These are phyloP conservation scores for Kluyveromyces marxianus DNA, from an alignment of 1,139 yeast genomes.

Conservation along the genomic window DNA sequence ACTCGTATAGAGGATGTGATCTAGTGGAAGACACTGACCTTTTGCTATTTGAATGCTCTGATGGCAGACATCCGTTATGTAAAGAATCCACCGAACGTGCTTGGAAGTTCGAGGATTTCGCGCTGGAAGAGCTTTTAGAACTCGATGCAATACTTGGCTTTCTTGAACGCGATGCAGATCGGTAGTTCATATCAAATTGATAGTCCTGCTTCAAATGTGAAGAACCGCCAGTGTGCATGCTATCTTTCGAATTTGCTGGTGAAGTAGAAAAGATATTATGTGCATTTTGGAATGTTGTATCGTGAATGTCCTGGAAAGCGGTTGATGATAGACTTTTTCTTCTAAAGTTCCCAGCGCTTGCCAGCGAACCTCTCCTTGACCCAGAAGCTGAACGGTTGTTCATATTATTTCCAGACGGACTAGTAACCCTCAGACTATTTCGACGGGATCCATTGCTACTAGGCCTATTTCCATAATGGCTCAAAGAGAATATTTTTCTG, in stretches of 20 bases:
- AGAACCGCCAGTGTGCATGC: constrained; percentile 3
- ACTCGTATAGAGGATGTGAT: constrained; percentile 6
- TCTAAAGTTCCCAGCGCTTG: constrained; percentile 2
- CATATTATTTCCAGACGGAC: constrained; percentile 1
- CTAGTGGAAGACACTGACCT: background rate
- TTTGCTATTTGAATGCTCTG: background rate
- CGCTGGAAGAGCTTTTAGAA: constrained; percentile 1
- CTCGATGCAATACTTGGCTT: constrained; percentile 3
- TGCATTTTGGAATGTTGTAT: background rate
- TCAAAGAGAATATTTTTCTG: background rate
- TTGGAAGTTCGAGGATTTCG: constrained; percentile 1
- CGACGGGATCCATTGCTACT: constrained; percentile 3
- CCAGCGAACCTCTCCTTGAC: constrained; percentile 5
- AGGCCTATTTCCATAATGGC: background rate
- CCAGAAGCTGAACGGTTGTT: background rate
- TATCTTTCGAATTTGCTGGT: background rate
- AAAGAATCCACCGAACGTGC: constrained; percentile 9
- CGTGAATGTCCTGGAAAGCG: background rate
- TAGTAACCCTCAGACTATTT: constrained; percentile 1
- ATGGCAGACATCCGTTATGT: constrained; percentile 1
- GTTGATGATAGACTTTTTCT: constrained; percentile 3
- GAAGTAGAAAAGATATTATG: background rate
- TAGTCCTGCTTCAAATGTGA: constrained; percentile 11
- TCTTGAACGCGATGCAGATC: background rate
- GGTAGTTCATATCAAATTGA: constrained; percentile 9